Percentiles rank a stretch among this genome's conserved stretches.
These are phyloP conservation scores for Blastocystis sp. DNA, from an alignment of 352 stramenopile genomes.

Conservation along the genomic window DNA sequence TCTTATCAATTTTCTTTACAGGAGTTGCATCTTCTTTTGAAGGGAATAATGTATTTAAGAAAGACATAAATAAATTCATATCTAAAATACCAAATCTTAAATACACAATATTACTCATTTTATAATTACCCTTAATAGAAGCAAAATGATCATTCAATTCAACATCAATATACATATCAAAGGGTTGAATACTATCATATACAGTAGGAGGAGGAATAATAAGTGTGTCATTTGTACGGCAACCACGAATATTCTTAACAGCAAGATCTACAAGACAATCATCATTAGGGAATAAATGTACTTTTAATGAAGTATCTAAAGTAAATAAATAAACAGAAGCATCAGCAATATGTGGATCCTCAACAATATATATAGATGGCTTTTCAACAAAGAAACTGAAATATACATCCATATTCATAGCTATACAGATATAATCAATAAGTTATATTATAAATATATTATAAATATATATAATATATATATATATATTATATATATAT, in stretches of 20 bases:
- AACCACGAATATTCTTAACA: constrained; percentile 24
- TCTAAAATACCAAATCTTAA: constrained; percentile 20
- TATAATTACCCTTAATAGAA: constrained; percentile 1
- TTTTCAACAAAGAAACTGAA: constrained; percentile 17
- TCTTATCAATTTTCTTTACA: not conserved
- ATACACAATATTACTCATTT: constrained; percentile 22
- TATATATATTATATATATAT: not conserved
- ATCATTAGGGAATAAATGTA: constrained; percentile 1
- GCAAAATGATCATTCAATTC: not conserved
- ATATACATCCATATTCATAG: not conserved
- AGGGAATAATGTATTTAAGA: constrained; percentile 3
- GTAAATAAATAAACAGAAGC: constrained; percentile 12
- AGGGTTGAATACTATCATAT: constrained; percentile 11
- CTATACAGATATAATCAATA: not conserved
- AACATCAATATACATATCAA: constrained; percentile 18
- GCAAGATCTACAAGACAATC: constrained; percentile 2
- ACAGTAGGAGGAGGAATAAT: constrained; percentile 13
- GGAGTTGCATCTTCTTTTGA: constrained; percentile 1
- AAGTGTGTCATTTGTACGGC: constrained; percentile 1
- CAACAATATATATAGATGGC: constrained; percentile 22
- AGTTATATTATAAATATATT: not conserved
- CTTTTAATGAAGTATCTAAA: not conserved
- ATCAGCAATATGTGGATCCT: not conserved
- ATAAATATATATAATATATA: not conserved
- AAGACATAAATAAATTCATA: constrained; percentile 20